phyloP scores from a whole-genome alignment of 2,329 filamentous ascomycete species.

The Sporothrix euskadiensis region DNA sequence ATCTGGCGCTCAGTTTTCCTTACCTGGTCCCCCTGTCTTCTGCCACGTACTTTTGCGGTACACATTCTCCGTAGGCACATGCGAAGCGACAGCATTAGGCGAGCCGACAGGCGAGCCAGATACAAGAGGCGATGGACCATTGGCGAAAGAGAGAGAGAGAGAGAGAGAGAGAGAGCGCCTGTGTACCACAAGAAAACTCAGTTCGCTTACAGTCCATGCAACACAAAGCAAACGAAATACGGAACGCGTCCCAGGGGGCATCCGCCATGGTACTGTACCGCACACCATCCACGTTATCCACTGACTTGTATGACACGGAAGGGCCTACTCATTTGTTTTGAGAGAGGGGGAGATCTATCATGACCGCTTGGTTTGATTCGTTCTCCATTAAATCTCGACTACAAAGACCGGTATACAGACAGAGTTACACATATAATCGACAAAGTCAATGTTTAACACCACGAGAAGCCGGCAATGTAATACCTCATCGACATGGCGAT shows the following conservation, averaged over 20 bases:
- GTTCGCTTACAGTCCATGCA: slow-evolving; percentile 13
- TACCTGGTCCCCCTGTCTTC: too few species aligned
- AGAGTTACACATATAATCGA: too few species aligned
- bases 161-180: background rate
- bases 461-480: slow-evolving; percentile 33
- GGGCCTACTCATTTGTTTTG: slow-evolving; percentile 19
- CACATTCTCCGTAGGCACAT: background rate
- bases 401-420: background rate
- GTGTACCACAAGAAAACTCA: slow-evolving; percentile 1
- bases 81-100: background rate
- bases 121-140: background rate
- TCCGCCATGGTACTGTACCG: background rate
- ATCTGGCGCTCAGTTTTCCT: background rate
- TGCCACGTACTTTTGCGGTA: slow-evolving; percentile 5
- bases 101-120: background rate
- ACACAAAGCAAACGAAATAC: slow-evolving; percentile 8
- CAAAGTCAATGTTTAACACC: background rate
- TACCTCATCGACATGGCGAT: slow-evolving; percentile 31
- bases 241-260: background rate
- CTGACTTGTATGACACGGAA: slow-evolving; percentile 15
- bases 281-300: slow-evolving; percentile 20
- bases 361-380: background rate
- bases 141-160: background rate
- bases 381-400: background rate
- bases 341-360: too few species aligned